These are phyloP conservation scores for Blastomyces percursus DNA, from an alignment of 2,329 filamentous ascomycete genomes.

Conservation along the genomic window DNA sequence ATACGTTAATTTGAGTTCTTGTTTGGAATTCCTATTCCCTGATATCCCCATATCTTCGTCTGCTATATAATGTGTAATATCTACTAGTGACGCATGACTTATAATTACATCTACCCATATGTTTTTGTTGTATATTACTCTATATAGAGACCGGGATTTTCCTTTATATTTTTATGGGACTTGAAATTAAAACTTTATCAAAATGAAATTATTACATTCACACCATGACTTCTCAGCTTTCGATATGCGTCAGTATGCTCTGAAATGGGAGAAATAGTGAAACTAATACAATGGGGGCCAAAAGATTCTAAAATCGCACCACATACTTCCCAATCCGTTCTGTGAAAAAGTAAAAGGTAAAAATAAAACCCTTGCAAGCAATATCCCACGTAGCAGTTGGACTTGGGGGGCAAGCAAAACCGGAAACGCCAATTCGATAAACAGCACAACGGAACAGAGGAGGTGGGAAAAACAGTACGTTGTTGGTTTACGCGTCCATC, in stretches of 20 bases:
- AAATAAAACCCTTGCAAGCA: background rate
- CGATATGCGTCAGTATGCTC: background rate
- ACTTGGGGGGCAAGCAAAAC: background rate
- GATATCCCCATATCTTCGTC: background rate
- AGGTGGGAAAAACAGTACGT: background rate
- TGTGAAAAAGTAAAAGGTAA: too few relatives aligned
- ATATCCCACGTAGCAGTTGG: background rate
- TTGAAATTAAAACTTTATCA: background rate
- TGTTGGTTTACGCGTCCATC: background rate
- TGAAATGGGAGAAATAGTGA: background rate
- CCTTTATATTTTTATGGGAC: background rate
- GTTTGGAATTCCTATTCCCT: background rate
- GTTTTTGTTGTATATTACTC: background rate
- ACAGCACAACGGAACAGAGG: background rate
- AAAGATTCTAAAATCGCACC: background rate
- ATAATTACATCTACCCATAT: background rate
- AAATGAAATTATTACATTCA: background rate
- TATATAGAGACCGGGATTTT: background rate
- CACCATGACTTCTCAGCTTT: background rate
- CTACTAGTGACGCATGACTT: background rate
- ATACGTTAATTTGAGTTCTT: background rate
- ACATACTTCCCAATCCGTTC: background rate
- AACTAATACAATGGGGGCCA: background rate
- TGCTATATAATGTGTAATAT: background rate
- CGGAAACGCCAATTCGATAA: background rate